Evolutionary conservation across 441 rosid genomes (phyloP).

Genomic region (Omphalea diandra): DNA sequence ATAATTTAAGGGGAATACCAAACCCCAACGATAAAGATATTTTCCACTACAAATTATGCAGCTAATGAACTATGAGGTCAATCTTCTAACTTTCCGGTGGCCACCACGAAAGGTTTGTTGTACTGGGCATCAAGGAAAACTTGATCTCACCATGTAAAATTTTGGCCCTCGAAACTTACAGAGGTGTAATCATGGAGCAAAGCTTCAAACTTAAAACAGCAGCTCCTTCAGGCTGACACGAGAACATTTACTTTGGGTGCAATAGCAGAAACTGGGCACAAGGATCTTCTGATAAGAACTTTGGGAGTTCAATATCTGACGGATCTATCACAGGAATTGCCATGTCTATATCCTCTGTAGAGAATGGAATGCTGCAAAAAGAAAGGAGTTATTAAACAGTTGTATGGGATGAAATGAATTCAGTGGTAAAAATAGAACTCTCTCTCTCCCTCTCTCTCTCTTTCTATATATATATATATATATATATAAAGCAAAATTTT

Average conservation of each 20-base stretch:
- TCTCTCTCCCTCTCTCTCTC: too few relatives aligned
- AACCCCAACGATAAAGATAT: conserved; percentile 6
- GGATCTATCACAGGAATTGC: conserved; percentile 87
- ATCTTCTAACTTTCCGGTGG: not conserved
- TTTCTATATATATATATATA: too few relatives aligned
- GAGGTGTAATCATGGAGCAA: not conserved
- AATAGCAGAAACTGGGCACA: conserved; percentile 66
- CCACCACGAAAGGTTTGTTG: not conserved
- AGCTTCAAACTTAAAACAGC: not conserved
- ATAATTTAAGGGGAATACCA: conserved; percentile 7
- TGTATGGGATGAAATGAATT: not conserved
- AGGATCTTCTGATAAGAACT: conserved; percentile 53
- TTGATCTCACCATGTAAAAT: not conserved
- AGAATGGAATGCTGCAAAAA: conserved; percentile 82
- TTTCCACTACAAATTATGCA: conserved; percentile 11
- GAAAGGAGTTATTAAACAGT: not conserved
- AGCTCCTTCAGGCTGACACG: not conserved
- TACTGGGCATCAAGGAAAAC: not conserved
- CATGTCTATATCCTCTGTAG: conserved; percentile 92
- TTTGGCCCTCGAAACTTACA: not conserved
- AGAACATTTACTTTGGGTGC: conserved; percentile 34
- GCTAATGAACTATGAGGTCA: conserved; percentile 5
- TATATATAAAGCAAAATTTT: not conserved
- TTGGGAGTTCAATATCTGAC: conserved; percentile 56
- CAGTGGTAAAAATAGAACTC: not conserved